Percentiles rank a stretch among this genome's conserved stretches.
These are phyloP conservation scores for Aspergillus candidus DNA, from an alignment of 2,329 filamentous ascomycete species.

Conservation along the genomic window DNA sequence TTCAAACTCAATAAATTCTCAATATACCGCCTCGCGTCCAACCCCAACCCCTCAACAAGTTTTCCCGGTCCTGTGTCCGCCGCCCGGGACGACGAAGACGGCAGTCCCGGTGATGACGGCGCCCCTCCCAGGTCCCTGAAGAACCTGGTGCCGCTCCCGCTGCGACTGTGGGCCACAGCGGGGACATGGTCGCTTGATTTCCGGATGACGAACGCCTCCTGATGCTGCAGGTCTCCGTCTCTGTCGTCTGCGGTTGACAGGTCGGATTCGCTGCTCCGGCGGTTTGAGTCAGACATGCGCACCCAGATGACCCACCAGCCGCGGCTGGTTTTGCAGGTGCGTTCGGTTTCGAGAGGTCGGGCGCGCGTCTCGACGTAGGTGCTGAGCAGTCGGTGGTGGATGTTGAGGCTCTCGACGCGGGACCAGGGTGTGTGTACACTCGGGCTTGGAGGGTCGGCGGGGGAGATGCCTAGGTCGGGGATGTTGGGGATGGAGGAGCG, in stretches of 20 bases:
- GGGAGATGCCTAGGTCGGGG: conserved; percentile 45
- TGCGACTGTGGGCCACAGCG: conserved; percentile 24
- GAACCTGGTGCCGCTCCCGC: conserved; percentile 29
- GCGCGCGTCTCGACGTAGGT: conserved; percentile 49
- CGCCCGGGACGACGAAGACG: conserved; percentile 11
- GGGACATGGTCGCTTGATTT: conserved; percentile 39
- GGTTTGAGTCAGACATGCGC: conserved; percentile 36
- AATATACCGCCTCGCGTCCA: conserved; percentile 44
- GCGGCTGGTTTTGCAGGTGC: conserved; percentile 57
- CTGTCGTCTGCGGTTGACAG: conserved; percentile 6
- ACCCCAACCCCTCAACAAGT: conserved; percentile 40
- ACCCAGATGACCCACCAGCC: conserved; percentile 66
- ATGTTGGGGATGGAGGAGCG: conserved; percentile 61
- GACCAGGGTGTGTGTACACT: conserved; percentile 36
- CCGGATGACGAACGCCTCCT: conserved; percentile 43
- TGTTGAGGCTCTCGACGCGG: conserved; percentile 55
- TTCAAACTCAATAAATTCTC: conserved; percentile 42
- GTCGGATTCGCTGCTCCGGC: conserved; percentile 8
- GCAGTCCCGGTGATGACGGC: conserved; percentile 16
- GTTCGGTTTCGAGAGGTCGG: conserved; percentile 47
- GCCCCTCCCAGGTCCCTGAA: conserved; percentile 37
- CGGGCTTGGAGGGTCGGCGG: conserved; percentile 8
- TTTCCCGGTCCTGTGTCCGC: conserved; percentile 31
- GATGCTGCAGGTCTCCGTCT: conserved; percentile 7
- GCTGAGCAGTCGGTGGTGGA: conserved; percentile 55